These are phyloP conservation scores for Colletotrichum neosansevieriae DNA, from an alignment of 2,329 filamentous ascomycete species.

Conservation along the genomic window DNA sequence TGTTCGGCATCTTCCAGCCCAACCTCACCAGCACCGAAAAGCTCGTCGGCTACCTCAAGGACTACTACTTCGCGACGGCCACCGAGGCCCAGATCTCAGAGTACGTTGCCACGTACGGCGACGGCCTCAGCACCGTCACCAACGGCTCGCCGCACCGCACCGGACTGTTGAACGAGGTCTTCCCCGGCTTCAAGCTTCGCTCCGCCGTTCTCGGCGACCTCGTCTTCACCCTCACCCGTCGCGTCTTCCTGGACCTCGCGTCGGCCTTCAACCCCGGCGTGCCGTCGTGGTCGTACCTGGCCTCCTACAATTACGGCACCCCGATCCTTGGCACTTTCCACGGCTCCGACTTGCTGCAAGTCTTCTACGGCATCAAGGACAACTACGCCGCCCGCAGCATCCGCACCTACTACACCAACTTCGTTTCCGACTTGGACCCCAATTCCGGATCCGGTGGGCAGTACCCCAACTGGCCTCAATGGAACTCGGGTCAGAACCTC, in stretches of 20 bases:
- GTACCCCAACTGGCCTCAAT: constrained; percentile 57
- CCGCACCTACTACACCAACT: constrained; percentile 77
- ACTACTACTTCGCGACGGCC: constrained; percentile 46
- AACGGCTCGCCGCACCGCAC: constrained; percentile 73
- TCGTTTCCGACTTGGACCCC: constrained; percentile 78
- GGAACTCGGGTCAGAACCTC: constrained; percentile 61
- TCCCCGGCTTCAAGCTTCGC: constrained; percentile 74
- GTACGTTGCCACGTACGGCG: constrained; percentile 67
- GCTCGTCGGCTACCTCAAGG: constrained; percentile 47
- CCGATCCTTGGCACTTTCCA: constrained; percentile 84
- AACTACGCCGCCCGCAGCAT: constrained; percentile 47
- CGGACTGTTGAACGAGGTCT: constrained; percentile 67
- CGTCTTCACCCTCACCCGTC: constrained; percentile 59
- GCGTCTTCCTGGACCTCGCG: constrained; percentile 60
- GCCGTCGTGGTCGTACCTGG: constrained; percentile 80
- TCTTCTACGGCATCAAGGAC: constrained; percentile 63
- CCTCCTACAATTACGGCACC: constrained; percentile 78
- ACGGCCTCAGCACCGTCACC: constrained; percentile 60
- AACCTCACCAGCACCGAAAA: constrained; percentile 68
- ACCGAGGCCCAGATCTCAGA: constrained; percentile 54
- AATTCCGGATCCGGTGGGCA: constrained; percentile 64
- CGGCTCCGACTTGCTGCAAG: constrained; percentile 75
- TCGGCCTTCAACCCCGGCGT: constrained; percentile 62
- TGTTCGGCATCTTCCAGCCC: constrained; percentile 69
- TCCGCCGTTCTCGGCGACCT: constrained; percentile 74